Conservation (phyloP, 805 yeast genomes). For the Candida broadrunensis region DNA sequence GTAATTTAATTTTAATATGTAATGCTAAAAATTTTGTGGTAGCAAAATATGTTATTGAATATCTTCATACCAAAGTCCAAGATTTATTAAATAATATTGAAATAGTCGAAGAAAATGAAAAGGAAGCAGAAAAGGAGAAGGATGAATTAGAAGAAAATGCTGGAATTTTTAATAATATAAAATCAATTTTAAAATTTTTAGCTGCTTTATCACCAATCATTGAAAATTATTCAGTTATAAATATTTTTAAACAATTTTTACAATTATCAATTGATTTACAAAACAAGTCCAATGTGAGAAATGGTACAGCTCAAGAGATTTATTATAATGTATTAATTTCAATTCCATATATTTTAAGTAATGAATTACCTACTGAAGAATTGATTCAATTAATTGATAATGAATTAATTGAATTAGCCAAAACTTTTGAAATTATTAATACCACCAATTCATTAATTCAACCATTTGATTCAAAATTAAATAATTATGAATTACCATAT, state of each 20-base stretch:
- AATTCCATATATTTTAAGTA: conserved; percentile 61
- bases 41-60: conserved; percentile 68
- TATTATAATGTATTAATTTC: conserved; percentile 60
- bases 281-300: conserved; percentile 28
- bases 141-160: conserved; percentile 26
- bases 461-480: conserved; percentile 35
- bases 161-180: conserved; percentile 69
- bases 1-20: conserved; percentile 63
- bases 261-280: conserved; percentile 57
- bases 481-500: conserved; percentile 44
- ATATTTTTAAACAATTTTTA: conserved; percentile 53
- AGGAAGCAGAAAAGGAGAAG: conserved; percentile 1
- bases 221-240: conserved; percentile 36
- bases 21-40: conserved; percentile 62
- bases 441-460: conserved; percentile 18
- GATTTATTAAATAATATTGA: conserved; percentile 41
- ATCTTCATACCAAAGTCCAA: conserved; percentile 63
- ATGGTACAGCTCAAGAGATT: conserved; percentile 64
- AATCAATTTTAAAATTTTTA: conserved; percentile 67
- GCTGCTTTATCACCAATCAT: conserved; percentile 65
- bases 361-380: conserved; percentile 23
- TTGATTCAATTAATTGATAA: conserved; percentile 23
- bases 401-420: conserved; percentile 47
- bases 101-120: conserved; percentile 5
- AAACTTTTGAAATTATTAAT: conserved; percentile 28